Evolutionary conservation across 2,329 filamentous ascomycete species (phyloP), one percentile per base, ranked within the genome.

Genomic region (Penicillium sumatraense): DNA sequence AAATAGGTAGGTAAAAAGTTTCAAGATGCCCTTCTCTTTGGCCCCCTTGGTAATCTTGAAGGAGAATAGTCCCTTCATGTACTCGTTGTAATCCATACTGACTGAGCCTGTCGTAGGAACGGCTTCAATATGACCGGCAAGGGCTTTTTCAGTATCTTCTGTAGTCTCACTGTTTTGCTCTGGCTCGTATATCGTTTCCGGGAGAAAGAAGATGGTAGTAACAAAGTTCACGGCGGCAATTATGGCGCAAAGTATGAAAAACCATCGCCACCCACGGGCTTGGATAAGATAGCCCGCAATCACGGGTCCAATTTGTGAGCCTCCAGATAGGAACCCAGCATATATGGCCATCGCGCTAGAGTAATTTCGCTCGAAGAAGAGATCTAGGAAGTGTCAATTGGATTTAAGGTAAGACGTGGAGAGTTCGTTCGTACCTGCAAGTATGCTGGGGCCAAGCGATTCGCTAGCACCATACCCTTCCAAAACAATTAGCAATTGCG

Each of bases 251-350:
- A 74, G 62, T 26, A 70, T 72, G 55, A 73, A 74, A 51, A 71
- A 72, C 71, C 71, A 75, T 11, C 72, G 60, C 72, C 72, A 75
- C n/a, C 73, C 73, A 26, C 60, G 61, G 10, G 65, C 61, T 21
- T 64, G 41, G 11, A 73, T 70, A 2, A 75, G 59, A 40, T 66
- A 74, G 2, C 72, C 72, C 2, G 69, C 68, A 36, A 74, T 72
- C 14, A 74, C 57, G 3, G 72, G 72, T 1, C 71, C 71, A 23
- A 74, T 58, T 51, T 73, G 70, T 2, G 71, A 70, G 1, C 71
- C 72, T 21, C 65, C 69, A 6, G 70, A 68, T 13, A 75, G 62
- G 29, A 63, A 70, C 3, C 70, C 59, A 2, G 71, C 63, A 33
- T 72, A 75, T 3, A 67, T 50, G 2, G 72, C 71, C 72, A 74